Base-by-base conservation (phyloP, 768 basidiomycete species). In the Psilocybe cyanescens region DNA sequence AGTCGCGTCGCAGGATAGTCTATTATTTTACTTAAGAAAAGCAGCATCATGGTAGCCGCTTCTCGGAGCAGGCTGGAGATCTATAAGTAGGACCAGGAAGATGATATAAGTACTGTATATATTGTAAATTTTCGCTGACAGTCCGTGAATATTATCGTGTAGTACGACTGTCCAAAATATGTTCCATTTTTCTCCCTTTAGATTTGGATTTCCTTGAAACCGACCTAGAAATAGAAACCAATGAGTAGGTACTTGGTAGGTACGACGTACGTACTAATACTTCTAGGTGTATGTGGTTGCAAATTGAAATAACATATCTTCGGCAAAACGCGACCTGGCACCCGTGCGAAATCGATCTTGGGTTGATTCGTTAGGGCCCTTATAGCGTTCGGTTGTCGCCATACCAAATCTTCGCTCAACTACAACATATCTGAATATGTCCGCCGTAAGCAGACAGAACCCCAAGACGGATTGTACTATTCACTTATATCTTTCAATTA, bases 271-370 rank as follows among this genome's bases (percentile, higher is more conserved):
- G 19, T 19, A 19, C 19, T 19, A 19, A 24, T 24, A 24, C 24
- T 24, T 24, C 24, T 24, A 24, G 24, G 37, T 14, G n/a, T 44
- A 44, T 44, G 41, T 44, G 41, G 41, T 44, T 12, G 41, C n/a
- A 12, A 50, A 31, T 24, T 24, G 24, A 31, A 6, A 24, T 12
- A 50, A n/a, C 16, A 16, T 19, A 17, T 57, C 57, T 59, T 75
- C 79, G 81, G 82, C 78, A 79, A 79, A 70, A 59, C 65, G 79
- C 80, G 79, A 74, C 73, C 41, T 60, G 76, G 74, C 73, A 78
- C 55, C 71, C 87, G 88, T 90, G 88, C 70, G 87, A 90, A 88
- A 90, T 89, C 87, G 84, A 87, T 87, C 74, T 76, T 67, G 19
- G 49, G 64, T 12, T 63, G 67, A 68, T 67, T 52, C 48, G 47